A percentile compares a stretch with the other conserved stretches of the same genome.
These are phyloP conservation scores for Globisporangium irregulare DNA, from an alignment of 352 stramenopile species.

Conservation along the genomic window DNA sequence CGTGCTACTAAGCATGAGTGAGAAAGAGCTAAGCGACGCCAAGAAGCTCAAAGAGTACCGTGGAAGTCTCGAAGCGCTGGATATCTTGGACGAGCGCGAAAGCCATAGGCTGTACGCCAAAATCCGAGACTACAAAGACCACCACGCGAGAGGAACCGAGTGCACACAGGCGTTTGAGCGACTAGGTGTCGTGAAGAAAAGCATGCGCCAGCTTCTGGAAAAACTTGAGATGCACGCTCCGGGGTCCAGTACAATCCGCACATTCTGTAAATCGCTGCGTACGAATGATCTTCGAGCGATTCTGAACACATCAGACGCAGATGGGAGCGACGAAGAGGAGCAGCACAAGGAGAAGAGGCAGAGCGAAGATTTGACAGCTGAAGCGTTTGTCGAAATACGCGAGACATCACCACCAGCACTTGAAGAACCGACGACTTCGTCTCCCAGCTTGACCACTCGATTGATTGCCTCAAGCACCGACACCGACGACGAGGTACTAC, in stretches of 20 bases:
- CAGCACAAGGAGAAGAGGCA: not conserved
- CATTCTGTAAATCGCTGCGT: constrained; percentile 46
- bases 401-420: not conserved
- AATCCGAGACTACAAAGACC: constrained; percentile 22
- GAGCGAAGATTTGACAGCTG: not conserved
- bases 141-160: constrained; percentile 26
- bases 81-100: constrained; percentile 67
- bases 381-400: not conserved
- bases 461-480: not conserved
- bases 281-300: constrained; percentile 32
- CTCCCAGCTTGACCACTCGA: not conserved
- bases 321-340: not conserved
- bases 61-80: constrained; percentile 55
- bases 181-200: constrained; percentile 51
- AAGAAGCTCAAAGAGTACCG: constrained; percentile 68
- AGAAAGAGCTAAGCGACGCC: constrained; percentile 42
- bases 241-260: constrained; percentile 45
- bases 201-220: constrained; percentile 52
- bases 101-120: constrained; percentile 48
- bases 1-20: constrained; percentile 69
- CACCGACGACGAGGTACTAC: not conserved
- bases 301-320: constrained; percentile 11
- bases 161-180: constrained; percentile 50
- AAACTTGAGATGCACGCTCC: constrained; percentile 47
- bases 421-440: not conserved